phyloP scores from a whole-genome alignment of 2,329 filamentous ascomycete species.

The Fusarium siculi region DNA sequence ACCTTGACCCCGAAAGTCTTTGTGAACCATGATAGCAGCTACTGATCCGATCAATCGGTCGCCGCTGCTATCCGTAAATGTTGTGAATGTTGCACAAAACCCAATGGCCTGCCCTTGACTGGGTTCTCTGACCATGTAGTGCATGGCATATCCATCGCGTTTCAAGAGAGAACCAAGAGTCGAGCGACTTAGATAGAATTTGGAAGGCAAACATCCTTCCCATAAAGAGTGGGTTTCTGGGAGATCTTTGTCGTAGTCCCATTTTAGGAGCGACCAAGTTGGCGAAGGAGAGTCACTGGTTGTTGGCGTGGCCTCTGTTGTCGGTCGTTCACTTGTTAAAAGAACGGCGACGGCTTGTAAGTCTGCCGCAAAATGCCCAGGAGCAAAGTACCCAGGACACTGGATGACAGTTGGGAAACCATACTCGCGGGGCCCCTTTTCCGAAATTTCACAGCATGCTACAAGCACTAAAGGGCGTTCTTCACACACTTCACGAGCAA shows the following conservation, averaged over 20 bases:
- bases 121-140: constrained; percentile 65
- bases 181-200: constrained; percentile 58
- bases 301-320: constrained; percentile 2
- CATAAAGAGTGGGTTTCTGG: constrained; percentile 58
- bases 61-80: constrained; percentile 63
- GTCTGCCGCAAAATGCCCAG: constrained; percentile 43
- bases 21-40: constrained; percentile 63
- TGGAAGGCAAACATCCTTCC: constrained; percentile 54
- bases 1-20: constrained; percentile 59
- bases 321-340: constrained; percentile 48
- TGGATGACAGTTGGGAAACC: constrained; percentile 65
- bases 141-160: constrained; percentile 66
- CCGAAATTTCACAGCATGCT: constrained; percentile 59
- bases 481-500: constrained; percentile 56
- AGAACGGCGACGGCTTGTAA: constrained; percentile 63
- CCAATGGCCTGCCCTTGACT: constrained; percentile 57
- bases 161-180: constrained; percentile 60
- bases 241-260: constrained; percentile 54
- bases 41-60: constrained; percentile 66
- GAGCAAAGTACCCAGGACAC: constrained; percentile 57
- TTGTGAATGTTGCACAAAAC: constrained; percentile 70
- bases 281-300: constrained; percentile 36
- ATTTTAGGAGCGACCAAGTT: constrained; percentile 56
- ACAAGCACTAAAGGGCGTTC: constrained; percentile 63
- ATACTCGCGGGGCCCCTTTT: constrained; percentile 52